Conservation (phyloP, 768 basidiomycete genomes). For the Russula emetica region DNA sequence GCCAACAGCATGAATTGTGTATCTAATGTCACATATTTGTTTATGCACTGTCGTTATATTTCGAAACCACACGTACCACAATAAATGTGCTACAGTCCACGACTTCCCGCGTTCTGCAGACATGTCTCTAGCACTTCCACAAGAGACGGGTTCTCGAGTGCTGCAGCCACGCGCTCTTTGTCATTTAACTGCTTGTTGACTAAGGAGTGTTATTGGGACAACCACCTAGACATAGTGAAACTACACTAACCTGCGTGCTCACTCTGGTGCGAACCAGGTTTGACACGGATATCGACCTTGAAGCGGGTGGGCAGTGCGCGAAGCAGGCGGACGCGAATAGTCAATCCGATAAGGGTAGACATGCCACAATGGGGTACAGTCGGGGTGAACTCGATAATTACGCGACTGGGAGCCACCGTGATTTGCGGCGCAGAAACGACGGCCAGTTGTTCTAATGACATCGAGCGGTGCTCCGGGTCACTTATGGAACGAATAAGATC, state of each 20-base stretch:
- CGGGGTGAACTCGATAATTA: conserved; percentile 91
- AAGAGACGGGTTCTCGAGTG: conserved; percentile 85
- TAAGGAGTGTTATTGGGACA: conserved; percentile 31
- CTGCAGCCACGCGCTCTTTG: conserved; percentile 97
- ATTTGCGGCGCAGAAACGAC: conserved; percentile 93
- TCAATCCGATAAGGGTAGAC: conserved; percentile 96
- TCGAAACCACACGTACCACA: not conserved
- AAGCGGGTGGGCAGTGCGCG: conserved; percentile 87
- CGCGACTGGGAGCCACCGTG: conserved; percentile 51
- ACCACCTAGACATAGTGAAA: not conserved
- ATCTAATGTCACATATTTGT: not conserved
- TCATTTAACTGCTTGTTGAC: conserved; percentile 99
- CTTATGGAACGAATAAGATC: conserved; percentile 89
- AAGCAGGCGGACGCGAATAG: conserved; percentile 87
- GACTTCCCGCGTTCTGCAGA: conserved; percentile 36
- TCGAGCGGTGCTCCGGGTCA: conserved; percentile 92
- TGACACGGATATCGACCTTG: conserved; percentile 90
- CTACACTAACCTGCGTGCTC: conserved; percentile 70
- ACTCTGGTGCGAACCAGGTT: conserved; percentile 94
- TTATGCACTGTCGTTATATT: not conserved
- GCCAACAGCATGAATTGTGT: not conserved
- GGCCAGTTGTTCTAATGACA: conserved; percentile 87
- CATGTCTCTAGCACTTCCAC: conserved; percentile 85
- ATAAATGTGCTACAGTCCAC: conserved; percentile 3
- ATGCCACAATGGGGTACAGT: conserved; percentile 97